Evolutionary conservation across 768 basidiomycete species (phyloP).

Genomic region (Pluteus cervinus): DNA sequence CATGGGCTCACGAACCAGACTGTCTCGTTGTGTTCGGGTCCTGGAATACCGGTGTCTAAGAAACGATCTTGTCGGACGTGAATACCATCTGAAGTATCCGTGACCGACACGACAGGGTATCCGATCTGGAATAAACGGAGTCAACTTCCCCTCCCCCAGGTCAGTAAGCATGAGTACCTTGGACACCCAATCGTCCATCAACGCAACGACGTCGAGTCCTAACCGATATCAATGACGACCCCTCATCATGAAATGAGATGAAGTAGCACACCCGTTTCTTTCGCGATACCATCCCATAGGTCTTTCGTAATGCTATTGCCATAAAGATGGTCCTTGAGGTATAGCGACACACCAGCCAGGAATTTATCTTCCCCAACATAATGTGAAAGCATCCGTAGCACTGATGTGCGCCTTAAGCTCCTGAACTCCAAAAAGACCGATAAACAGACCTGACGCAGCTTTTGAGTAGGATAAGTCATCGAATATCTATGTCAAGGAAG

Average conservation of each 20-base stretch:
- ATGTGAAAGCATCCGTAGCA: constrained; percentile 90
- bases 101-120: constrained; percentile 86
- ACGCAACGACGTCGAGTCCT: constrained; percentile 63
- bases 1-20: constrained; percentile 57
- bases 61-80: constrained; percentile 87
- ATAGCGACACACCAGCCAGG: constrained; percentile 82
- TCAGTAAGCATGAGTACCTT: constrained; percentile 41
- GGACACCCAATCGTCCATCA: constrained; percentile 92
- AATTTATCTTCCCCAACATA: constrained; percentile 88
- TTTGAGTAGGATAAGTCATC: constrained; percentile 85
- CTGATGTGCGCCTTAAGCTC: constrained; percentile 24
- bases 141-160: background rate
- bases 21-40: constrained; percentile 80
- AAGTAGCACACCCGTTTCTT: constrained; percentile 48
- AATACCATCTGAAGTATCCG: constrained; percentile 67
- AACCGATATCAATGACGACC: too few species aligned
- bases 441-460: constrained; percentile 68
- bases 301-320: constrained; percentile 81
- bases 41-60: constrained; percentile 75
- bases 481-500: constrained; percentile 68
- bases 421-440: too few species aligned
- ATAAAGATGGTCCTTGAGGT: constrained; percentile 85
- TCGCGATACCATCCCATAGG: constrained; percentile 80
- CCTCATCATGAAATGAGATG: too few species aligned
- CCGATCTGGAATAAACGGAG: constrained; percentile 49